Base-by-base conservation (phyloP, 2,329 filamentous ascomycete genomes). In the Fusarium liriodendri region DNA sequence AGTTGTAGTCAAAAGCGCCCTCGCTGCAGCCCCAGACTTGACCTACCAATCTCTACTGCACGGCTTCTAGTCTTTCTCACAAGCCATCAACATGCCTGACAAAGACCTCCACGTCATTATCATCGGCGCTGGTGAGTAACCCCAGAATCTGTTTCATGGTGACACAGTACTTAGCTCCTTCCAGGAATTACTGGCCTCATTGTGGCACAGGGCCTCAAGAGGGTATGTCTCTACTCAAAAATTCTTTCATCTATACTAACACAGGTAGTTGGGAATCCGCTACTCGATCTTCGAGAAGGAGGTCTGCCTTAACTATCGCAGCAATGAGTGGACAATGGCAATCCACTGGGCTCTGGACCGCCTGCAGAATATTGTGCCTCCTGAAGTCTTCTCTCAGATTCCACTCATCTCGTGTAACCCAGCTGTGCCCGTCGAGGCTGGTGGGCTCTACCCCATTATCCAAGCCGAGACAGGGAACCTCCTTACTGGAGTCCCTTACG, bases 301-400 rank as follows among this genome's bases (percentile, higher is more conserved):
- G 40, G 55, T 50, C 9, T 52, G 52, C 25, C 64, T 75, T 22
- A 76, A 76, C 20, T 75, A 74, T 9, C 73, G 74, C 27, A 76
- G 74, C 66, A 75, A 76, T 72, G 74, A 76, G 62, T 76, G 71
- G 74, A 76, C 73, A 16, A 76, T 76, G 74, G 74, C 74, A 5
- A 74, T 76, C 2, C 73, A 76, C 22, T 76, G 73, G 74, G 71
- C 74, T 22, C 66, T 75, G 0, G 64, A 74, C 50, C 65, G 59
- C 5, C 59, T 76, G 13, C 69, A 72, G 38, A 62, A 65, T 2
- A 72, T 76, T n/a, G 59, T 76, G 13, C 71, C 73, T 5, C 42
- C 65, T 4, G 62, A 75, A 4, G 14, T 75, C 40, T 76, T 75
- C 25, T 50, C 42, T 8, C 59, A 75, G 50, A 20, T 76, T 14